Percentiles rank a stretch among this genome's conserved stretches.
phyloP scores from a whole-genome alignment of 306 rosid genomes.

The Rosa chinensis region DNA sequence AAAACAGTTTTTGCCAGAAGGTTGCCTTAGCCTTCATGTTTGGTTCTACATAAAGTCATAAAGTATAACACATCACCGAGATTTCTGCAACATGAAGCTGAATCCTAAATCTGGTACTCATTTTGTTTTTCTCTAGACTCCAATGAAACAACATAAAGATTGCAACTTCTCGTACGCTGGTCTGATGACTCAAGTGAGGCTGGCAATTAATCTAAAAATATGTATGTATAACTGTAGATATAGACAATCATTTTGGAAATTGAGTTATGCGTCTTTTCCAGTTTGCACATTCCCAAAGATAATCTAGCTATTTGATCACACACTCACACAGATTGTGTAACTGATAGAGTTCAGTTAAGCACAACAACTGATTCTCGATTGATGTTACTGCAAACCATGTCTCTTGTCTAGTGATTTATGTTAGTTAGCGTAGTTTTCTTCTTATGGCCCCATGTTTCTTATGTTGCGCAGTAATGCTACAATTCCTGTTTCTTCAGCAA shows the following conservation, averaged over 20 bases:
- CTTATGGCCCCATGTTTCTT: background rate
- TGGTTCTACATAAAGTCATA: background rate
- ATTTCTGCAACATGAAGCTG: constrained; percentile 16
- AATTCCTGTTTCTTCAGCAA: constrained; percentile 73
- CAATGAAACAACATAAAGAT: constrained; percentile 98
- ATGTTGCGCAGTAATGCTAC: constrained; percentile 64
- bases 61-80: background rate
- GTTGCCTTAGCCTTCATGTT: background rate
- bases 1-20: background rate
- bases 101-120: constrained; percentile 29
- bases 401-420: background rate
- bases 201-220: constrained; percentile 79
- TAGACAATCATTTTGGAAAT: background rate
- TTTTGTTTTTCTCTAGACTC: constrained; percentile 47
- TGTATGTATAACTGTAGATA: constrained; percentile 49
- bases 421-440: background rate
- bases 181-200: constrained; percentile 94
- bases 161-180: constrained; percentile 98
- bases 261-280: background rate
- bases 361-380: background rate
- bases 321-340: background rate
- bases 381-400: background rate
- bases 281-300: background rate
- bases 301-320: constrained; percentile 5
- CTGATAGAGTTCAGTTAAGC: background rate